Evolutionary conservation across 2,329 filamentous ascomycete genomes (phyloP).

Genomic region (Setomelanomma holmii): DNA sequence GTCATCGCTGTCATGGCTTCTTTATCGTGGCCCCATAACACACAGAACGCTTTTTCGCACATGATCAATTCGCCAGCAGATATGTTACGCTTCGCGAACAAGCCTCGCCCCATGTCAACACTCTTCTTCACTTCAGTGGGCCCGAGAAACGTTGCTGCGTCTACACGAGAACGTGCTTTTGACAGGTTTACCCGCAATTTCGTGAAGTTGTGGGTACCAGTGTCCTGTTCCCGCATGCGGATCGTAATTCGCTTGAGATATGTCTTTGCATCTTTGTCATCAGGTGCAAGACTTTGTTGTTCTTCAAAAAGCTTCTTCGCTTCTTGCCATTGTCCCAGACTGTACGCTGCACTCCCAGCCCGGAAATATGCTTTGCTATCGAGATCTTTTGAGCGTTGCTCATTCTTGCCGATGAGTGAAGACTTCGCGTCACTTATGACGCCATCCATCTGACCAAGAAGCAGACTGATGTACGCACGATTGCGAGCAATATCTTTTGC

Average conservation of each 20-base stretch:
- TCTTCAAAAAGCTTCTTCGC: slow-evolving; percentile 46
- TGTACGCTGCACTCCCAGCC: slow-evolving; percentile 55
- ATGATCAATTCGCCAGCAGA: slow-evolving; percentile 60
- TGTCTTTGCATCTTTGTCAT: slow-evolving; percentile 42
- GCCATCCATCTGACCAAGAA: slow-evolving; percentile 37
- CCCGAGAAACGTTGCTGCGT: slow-evolving; percentile 56
- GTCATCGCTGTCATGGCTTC: slow-evolving; percentile 53
- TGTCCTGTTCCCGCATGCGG: slow-evolving; percentile 47
- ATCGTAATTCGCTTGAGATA: slow-evolving; percentile 27
- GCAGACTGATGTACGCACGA: slow-evolving; percentile 42
- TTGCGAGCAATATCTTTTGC: slow-evolving; percentile 45
- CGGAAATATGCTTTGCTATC: slow-evolving; percentile 57
- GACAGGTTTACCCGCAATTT: slow-evolving; percentile 47
- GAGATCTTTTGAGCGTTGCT: slow-evolving; percentile 31
- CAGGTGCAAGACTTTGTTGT: slow-evolving; percentile 41
- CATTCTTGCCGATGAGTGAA: slow-evolving; percentile 32
- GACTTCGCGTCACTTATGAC: slow-evolving; percentile 39
- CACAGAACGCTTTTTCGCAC: slow-evolving; percentile 63
- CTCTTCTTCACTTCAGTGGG: slow-evolving; percentile 53
- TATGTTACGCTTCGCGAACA: slow-evolving; percentile 60
- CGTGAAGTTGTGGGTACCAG: slow-evolving; percentile 47
- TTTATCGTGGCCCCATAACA: slow-evolving; percentile 52
- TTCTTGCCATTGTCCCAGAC: slow-evolving; percentile 48
- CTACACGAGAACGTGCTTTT: slow-evolving; percentile 54
- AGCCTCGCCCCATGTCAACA: slow-evolving; percentile 54